Conservation (phyloP, 1,139 yeast genomes). For the Taiozyma sp. region DNA sequence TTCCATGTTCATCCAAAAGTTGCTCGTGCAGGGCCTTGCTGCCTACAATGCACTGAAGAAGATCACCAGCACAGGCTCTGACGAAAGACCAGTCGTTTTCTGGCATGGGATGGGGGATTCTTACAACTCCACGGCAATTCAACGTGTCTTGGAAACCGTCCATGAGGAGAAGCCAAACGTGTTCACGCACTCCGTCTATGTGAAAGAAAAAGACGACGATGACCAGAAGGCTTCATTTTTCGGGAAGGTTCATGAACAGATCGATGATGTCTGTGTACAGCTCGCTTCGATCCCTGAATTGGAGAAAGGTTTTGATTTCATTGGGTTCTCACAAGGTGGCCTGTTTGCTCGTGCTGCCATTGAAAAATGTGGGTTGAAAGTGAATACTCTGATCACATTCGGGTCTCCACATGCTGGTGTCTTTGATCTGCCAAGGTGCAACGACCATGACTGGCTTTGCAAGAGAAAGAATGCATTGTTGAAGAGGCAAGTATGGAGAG, state of each 20-base stretch:
- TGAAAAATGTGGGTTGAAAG: slow-evolving; percentile 48
- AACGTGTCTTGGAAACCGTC: slow-evolving; percentile 40
- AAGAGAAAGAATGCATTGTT: slow-evolving; percentile 48
- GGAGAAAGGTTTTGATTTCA: slow-evolving; percentile 57
- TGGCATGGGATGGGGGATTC: slow-evolving; percentile 89
- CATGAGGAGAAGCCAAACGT: slow-evolving; percentile 44
- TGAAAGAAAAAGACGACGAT: slow-evolving; percentile 43
- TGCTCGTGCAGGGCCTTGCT: slow-evolving; percentile 14
- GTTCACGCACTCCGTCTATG: slow-evolving; percentile 46
- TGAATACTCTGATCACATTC: slow-evolving; percentile 59
- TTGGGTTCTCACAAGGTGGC: slow-evolving; percentile 87
- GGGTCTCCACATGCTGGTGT: slow-evolving; percentile 86
- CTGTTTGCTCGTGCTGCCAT: slow-evolving; percentile 61
- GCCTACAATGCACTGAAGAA: slow-evolving; percentile 10
- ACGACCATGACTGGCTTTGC: slow-evolving; percentile 57
- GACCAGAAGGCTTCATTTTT: slow-evolving; percentile 55
- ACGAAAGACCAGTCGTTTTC: slow-evolving; percentile 50
- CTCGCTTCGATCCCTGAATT: slow-evolving; percentile 34
- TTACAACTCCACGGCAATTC: slow-evolving; percentile 60
- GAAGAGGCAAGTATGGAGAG: slow-evolving; percentile 58
- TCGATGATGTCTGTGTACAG: slow-evolving; percentile 31
- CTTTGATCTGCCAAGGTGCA: slow-evolving; percentile 63
- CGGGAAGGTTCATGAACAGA: slow-evolving; percentile 54
- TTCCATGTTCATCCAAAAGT: slow-evolving; percentile 12
- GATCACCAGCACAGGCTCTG: slow-evolving; percentile 7